Evolutionary conservation across 208 protist species (phyloP).

Genomic region (Porcisia hertigi): DNA sequence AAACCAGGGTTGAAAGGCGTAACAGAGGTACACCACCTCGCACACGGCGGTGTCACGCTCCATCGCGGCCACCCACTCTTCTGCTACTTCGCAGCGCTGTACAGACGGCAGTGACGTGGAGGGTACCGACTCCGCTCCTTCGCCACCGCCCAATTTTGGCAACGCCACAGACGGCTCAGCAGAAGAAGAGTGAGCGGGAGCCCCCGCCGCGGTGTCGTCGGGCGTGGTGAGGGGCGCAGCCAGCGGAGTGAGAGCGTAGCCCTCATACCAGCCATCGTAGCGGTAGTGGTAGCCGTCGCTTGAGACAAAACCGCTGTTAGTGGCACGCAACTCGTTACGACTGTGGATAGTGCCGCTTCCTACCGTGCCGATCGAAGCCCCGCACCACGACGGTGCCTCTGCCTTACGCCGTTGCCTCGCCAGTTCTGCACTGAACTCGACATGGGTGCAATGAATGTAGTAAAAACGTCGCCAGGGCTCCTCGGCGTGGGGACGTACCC

Average conservation of each 20-base stretch:
- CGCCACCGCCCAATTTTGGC: not conserved
- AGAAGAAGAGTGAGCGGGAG: not conserved
- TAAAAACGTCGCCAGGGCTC: constrained; percentile 41
- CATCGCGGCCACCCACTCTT: constrained; percentile 58
- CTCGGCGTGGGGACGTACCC: constrained; percentile 51
- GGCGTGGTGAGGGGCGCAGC: not conserved
- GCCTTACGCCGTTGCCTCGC: constrained; percentile 19
- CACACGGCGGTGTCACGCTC: constrained; percentile 59
- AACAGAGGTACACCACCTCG: constrained; percentile 70
- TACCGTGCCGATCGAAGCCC: constrained; percentile 10
- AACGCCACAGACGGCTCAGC: not conserved
- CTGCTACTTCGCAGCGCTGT: constrained; percentile 15
- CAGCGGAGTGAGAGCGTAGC: constrained; percentile 1
- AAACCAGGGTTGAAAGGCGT: constrained; percentile 71
- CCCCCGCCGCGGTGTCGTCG: not conserved
- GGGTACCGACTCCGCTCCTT: not conserved
- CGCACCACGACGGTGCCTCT: constrained; percentile 25
- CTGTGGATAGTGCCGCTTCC: constrained; percentile 30
- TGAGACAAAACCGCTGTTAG: constrained; percentile 35
- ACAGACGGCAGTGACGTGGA: not conserved
- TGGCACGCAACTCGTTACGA: constrained; percentile 33
- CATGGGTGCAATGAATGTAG: constrained; percentile 50
- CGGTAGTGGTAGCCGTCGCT: constrained; percentile 63
- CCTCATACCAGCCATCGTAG: constrained; percentile 78
- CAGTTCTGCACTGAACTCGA: constrained; percentile 36